Conservation (phyloP, 768 basidiomycete genomes). For the Rhodotorula diobovata region DNA sequence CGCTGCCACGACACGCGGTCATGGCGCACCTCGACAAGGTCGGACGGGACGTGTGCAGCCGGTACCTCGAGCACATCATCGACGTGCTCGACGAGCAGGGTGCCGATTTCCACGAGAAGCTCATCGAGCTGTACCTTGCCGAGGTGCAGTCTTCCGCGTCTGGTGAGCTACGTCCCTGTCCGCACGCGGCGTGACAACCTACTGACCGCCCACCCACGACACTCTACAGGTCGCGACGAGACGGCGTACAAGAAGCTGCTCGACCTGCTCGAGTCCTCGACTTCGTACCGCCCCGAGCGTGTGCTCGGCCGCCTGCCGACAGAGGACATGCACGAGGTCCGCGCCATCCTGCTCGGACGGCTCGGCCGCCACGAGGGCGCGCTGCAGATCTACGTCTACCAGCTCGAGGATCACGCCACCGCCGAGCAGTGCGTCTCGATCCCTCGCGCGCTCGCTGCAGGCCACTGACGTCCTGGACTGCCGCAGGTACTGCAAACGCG, state of each 20-base stretch:
- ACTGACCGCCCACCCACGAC: not conserved
- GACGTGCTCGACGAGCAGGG: slow-evolving; percentile 65
- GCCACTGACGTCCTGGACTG: slow-evolving; percentile 6
- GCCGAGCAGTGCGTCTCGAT: slow-evolving; percentile 71
- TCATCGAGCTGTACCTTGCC: slow-evolving; percentile 78
- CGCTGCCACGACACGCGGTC: slow-evolving; percentile 68
- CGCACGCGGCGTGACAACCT: not conserved
- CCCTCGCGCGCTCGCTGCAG: not conserved
- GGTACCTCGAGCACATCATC: slow-evolving; percentile 82
- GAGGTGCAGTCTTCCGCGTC: slow-evolving; percentile 51
- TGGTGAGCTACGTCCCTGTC: not conserved
- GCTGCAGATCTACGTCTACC: slow-evolving; percentile 89
- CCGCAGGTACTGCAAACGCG: slow-evolving; percentile 78
- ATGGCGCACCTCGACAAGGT: slow-evolving; percentile 72
- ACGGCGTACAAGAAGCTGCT: slow-evolving; percentile 67
- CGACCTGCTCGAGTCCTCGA: slow-evolving; percentile 66
- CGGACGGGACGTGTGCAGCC: slow-evolving; percentile 56
- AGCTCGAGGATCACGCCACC: slow-evolving; percentile 71
- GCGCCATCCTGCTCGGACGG: slow-evolving; percentile 83
- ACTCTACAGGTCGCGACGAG: slow-evolving; percentile 51
- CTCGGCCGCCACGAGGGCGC: slow-evolving; percentile 89
- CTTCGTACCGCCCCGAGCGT: slow-evolving; percentile 68
- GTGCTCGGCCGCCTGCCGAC: slow-evolving; percentile 74
- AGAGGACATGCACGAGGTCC: slow-evolving; percentile 74
- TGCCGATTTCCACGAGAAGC: slow-evolving; percentile 73